Evolutionary conservation across 2,329 filamentous ascomycete genomes (phyloP).

Genomic region (Paraphaeosphaeria sporulosa): DNA sequence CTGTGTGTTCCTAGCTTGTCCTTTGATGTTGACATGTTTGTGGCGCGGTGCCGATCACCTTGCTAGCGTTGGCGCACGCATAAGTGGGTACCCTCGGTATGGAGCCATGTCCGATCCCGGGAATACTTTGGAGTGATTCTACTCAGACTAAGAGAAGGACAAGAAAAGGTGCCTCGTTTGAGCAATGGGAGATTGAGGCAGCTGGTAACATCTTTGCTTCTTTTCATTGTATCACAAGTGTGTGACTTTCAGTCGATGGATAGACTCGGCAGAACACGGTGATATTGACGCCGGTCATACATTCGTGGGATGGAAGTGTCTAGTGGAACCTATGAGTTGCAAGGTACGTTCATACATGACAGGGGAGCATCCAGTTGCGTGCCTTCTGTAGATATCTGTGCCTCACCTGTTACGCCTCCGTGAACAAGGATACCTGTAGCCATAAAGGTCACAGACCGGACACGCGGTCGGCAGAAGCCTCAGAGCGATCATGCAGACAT

Average conservation of each 20-base stretch:
- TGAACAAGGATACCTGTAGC: too few relatives aligned
- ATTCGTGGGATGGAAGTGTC: background rate
- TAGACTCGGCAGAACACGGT: background rate
- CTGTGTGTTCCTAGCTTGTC: slow-evolving; percentile 7
- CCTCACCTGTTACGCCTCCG: too few relatives aligned
- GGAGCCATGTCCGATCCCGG: background rate
- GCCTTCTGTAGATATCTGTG: background rate
- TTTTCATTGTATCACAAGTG: background rate
- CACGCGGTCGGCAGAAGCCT: background rate
- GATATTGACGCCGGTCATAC: background rate
- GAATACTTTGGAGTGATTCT: background rate
- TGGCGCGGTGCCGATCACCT: slow-evolving; percentile 2
- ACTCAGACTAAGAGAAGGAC: background rate
- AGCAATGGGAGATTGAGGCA: background rate
- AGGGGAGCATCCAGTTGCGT: background rate
- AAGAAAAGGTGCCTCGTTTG: background rate
- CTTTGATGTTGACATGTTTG: slow-evolving; percentile 7
- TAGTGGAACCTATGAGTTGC: background rate
- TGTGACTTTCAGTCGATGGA: background rate
- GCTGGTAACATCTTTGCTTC: background rate
- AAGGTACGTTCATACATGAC: background rate
- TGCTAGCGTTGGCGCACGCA: slow-evolving; percentile 6
- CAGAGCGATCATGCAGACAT: background rate
- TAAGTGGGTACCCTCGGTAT: slow-evolving; percentile 8
- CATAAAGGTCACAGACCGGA: background rate